A percentile compares a stretch with the other conserved stretches of the same genome.
These are phyloP conservation scores for Eleusine coracana DNA, from an alignment of 176 grass and related monocot species.

Conservation along the genomic window DNA sequence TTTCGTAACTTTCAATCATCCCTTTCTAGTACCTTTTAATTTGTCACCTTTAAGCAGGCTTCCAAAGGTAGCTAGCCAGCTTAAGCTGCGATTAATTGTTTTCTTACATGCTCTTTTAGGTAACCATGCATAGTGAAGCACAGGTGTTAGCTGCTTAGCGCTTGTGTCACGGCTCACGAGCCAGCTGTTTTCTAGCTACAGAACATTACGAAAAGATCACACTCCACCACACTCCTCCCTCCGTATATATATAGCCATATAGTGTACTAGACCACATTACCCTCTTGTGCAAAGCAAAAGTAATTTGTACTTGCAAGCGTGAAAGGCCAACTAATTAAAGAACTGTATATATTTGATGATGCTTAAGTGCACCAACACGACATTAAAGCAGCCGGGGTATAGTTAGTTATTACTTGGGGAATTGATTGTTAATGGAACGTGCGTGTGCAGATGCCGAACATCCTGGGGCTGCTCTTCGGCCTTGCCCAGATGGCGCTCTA, in stretches of 20 bases:
- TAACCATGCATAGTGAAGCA: slow-evolving; percentile 19
- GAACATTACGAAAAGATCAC: slow-evolving; percentile 41
- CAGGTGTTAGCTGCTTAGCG: slow-evolving; percentile 23
- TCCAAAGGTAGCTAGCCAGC: slow-evolving; percentile 24
- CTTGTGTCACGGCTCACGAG: slow-evolving; percentile 25
- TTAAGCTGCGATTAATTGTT: slow-evolving; percentile 20
- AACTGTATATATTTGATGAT: neutral
- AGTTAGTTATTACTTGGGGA: too few species aligned
- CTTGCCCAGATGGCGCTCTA: slow-evolving; percentile 73
- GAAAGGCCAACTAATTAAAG: slow-evolving; percentile 22
- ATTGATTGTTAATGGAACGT: neutral
- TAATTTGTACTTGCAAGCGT: slow-evolving; percentile 21
- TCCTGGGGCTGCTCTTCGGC: slow-evolving; percentile 76
- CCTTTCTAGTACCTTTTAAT: neutral
- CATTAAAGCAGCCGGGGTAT: too few species aligned
- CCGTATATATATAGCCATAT: neutral
- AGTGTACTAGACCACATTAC: neutral
- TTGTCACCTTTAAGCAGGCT: neutral
- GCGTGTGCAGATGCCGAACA: slow-evolving; percentile 70
- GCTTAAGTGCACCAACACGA: too few species aligned
- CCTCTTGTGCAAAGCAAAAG: slow-evolving; percentile 7
- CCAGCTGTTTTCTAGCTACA: slow-evolving; percentile 34
- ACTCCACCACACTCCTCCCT: neutral
- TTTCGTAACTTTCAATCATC: neutral
- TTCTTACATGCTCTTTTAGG: slow-evolving; percentile 15